Evolutionary conservation across 1,284 basidiomycete genomes (phyloP), one percentile per base, ranked within the genome.

Genomic region (Naganishia albida): DNA sequence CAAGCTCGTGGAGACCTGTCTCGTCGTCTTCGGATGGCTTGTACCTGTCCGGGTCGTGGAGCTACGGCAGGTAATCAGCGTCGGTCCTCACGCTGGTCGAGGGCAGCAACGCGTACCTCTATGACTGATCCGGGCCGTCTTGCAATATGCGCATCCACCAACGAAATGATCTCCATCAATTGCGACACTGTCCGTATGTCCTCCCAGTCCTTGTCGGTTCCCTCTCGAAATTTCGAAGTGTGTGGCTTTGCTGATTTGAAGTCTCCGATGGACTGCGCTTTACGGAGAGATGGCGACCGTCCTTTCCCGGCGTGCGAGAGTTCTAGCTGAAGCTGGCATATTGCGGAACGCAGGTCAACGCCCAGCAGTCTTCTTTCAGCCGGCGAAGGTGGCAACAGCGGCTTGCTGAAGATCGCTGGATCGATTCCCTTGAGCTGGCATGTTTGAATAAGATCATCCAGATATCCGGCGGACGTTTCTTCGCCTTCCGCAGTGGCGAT

Each of bases 1-100:
- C 74, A 52, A 90, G 71, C 62, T 82, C 77, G 15, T 71, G 69
- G 68, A 85, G 78, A 1, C 86, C 87, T 20, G 84, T 71, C 73
- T 86, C 84, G 70, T 88, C 88, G 73, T 89, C 87, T 1, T 74
- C 71, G 8, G 81, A 79, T 18, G 73, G 70, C 8, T 53, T 68
- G 53, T 75, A 74, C 20, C 75, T 71, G 69, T 81, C 80, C 26
- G 77, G 73, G n/a, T 81, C 76, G 34, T 68, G 48, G 13, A 73
- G 71, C 82, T 83, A 66, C 28, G 16, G n/a, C 26, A 13, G n/a
- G 28, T 2, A 13, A 23, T 63, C 25, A 60, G 46, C 48, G n/a
- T 16, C 13, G 28, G 16, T 34, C 39, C 15, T 16, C n/a, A 20
- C 38, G 6, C 7, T 26, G 2, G 13, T 18, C 10, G 8, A 28